Conservation (phyloP, 257 asterid species). For the Solanum pimpinellifolium region DNA sequence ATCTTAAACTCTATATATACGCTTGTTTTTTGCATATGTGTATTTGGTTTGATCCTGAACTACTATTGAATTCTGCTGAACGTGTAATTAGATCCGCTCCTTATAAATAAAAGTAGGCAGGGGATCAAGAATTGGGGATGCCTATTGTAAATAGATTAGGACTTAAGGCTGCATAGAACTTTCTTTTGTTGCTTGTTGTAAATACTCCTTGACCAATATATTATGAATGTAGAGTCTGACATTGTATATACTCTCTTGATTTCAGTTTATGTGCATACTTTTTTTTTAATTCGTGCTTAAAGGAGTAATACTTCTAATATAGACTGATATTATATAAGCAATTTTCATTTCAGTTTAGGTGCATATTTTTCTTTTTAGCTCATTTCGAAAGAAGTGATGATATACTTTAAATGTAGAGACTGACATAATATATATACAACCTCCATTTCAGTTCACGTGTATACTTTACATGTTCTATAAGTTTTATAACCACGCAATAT, state of each 20-base stretch:
- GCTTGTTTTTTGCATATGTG: background rate
- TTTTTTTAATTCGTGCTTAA: background rate
- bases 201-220: background rate
- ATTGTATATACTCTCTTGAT: background rate
- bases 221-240: background rate
- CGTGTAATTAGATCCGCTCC: background rate
- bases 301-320: too few relatives aligned
- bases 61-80: background rate
- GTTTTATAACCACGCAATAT: background rate
- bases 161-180: background rate
- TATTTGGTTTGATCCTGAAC: background rate
- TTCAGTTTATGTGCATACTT: too few relatives aligned
- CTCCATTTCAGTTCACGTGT: background rate
- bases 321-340: too few relatives aligned
- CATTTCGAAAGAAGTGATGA: background rate
- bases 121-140: conserved; percentile 29
- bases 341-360: too few relatives aligned
- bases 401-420: background rate
- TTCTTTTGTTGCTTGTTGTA: background rate
- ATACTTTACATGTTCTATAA: background rate
- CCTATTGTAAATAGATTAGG: background rate
- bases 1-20: background rate
- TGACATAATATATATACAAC: too few relatives aligned
- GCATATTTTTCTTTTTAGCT: background rate
- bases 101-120: conserved; percentile 10